Evolutionary conservation across 2,329 filamentous ascomycete species (phyloP).

Genomic region (Phaeosphaeria sp.): DNA sequence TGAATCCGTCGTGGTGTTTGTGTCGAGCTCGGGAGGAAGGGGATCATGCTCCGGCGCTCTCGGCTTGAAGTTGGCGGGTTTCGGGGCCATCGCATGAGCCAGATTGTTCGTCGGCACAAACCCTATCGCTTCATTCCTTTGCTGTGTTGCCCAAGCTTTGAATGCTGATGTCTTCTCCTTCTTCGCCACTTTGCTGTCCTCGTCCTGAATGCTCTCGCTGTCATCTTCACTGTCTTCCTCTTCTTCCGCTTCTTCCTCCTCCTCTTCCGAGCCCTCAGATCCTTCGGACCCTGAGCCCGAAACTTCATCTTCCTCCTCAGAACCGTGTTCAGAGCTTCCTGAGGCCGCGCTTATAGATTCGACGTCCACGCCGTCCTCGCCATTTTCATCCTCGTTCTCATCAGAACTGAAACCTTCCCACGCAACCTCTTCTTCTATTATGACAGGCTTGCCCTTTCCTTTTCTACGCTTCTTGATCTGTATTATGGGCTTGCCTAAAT

Average conservation of each 20-base stretch:
- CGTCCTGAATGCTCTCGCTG: constrained; percentile 39
- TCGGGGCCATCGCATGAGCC: constrained; percentile 45
- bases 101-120: constrained; percentile 60
- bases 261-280: constrained; percentile 35
- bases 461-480: constrained; percentile 78
- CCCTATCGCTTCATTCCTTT: constrained; percentile 84
- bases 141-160: constrained; percentile 89
- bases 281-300: constrained; percentile 31
- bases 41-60: constrained; percentile 74
- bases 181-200: constrained; percentile 47
- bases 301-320: constrained; percentile 13
- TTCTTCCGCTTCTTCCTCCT: constrained; percentile 44
- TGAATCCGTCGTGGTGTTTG: constrained; percentile 60
- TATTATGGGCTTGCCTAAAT: constrained; percentile 80
- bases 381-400: constrained; percentile 37
- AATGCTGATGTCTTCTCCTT: constrained; percentile 71
- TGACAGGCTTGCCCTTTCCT: constrained; percentile 52
- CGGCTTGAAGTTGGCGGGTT: constrained; percentile 71
- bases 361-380: constrained; percentile 28
- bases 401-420: constrained; percentile 70
- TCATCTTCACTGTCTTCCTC: constrained; percentile 43
- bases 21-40: constrained; percentile 69
- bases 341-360: constrained; percentile 13
- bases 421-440: constrained; percentile 56
- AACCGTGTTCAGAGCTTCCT: constrained; percentile 7